Evolutionary conservation across 129 eudicot genomes (phyloP), one percentile per base, ranked within the genome.

Genomic region (Silybum marianum): DNA sequence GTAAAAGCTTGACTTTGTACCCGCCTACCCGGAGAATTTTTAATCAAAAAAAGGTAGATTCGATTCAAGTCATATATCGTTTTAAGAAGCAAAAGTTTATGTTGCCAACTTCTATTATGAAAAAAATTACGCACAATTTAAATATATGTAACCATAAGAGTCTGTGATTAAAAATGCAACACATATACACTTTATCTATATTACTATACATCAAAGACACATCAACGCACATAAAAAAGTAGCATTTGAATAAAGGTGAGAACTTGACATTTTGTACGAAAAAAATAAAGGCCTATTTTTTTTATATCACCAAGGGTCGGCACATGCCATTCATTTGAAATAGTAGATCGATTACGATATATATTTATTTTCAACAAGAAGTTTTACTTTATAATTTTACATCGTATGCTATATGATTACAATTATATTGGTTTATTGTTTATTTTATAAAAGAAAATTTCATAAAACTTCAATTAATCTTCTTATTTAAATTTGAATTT

Each of bases 201-300:
- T 46, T 21, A 2, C 63, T 54, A 63, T 63, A 14, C 22, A 63
- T 63, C 28, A 63, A 7, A 16, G 0, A 19, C 3, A 63, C 69
- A 63, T 4, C 6, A 44, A 18, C 10, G 16, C 46, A 11, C 3
- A 46, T 19, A 44, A 10, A 19, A 54, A 54, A 16, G 19, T 4
- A 54, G 8, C 22, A 54, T 54, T 54, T 54, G 1, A 54, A 54
- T 54, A 54, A 54, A 18, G 22, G 18, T 16, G 63, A 32, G 22
- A 21, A 38, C 71, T 80, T 71, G 83, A 71, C 77, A 21, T 12
- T 46, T 70, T 79, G 69, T 79, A 69, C 54, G 38, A 24, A 38
- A 68, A 69, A 46, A 79, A 46, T 28, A 6, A 63, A 18, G 71
- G 68, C 75, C 9, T 28, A 24, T 24, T 77, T 22, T 69, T 28